Base-by-base conservation (phyloP, 2,329 filamentous ascomycete species). In the Colletotrichum scovillei region DNA sequence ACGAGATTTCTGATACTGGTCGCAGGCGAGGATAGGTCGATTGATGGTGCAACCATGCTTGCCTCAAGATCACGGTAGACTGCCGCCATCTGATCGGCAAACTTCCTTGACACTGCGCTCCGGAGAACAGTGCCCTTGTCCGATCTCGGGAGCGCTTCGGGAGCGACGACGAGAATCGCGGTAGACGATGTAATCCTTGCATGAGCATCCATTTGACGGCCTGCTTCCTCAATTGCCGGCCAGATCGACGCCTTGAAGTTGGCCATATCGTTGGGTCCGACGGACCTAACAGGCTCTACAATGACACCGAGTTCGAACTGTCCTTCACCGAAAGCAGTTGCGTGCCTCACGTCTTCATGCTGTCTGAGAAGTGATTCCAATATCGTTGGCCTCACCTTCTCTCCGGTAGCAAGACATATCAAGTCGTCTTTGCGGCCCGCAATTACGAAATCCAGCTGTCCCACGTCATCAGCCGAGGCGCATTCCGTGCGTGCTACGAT, bases 351-450 rank as follows among this genome's bases (percentile, higher is more conserved):
- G 19, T 49, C 4, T 7, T 76, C 74, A 8, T 70, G 58, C 38
- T 76, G 74, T 24, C 46, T 75, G 49, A 79, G 42, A 68, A 71
- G 6, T 26, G 65, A 72, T 60, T 78, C 77, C 6, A 79, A 69
- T 19, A 77, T 75, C 26, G 72, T 70, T 4, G 77, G 77, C 32
- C 75, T 73, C 11, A 72, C 77, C 66, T 79, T 79, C 52, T 79
- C 77, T 16, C 77, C 78, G 5, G 76, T 78, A 3, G 75, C 75
- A 16, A 79, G 72, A 12, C 77, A 75, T 22, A 79, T 78, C 6
- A 79, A 71, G 59, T 79, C 77, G 67, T 84, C 83, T 24, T 77
- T 78, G 7, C 84, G 76, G 0, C 83, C 83, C 8, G 82, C 68
- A 35, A 66, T 66, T 26, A 68, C 46, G 14, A 38, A 60, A 26